Evolutionary conservation across 202 grass and related monocot genomes (phyloP), one percentile per base, ranked within the genome.

Genomic region (Dendrocalamus latiflorus): DNA sequence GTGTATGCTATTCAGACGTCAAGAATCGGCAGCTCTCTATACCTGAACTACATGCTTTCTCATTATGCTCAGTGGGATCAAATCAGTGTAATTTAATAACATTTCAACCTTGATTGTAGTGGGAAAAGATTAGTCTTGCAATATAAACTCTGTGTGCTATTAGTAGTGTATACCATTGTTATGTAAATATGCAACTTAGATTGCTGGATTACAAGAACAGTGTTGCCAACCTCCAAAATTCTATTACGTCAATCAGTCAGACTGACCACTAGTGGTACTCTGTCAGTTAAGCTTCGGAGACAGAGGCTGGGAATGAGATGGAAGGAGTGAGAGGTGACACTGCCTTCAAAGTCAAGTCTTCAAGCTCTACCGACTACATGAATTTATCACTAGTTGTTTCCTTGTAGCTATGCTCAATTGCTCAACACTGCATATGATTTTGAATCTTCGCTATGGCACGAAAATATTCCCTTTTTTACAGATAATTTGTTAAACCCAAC

Each of bases 191-290:
- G 41, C 49, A 84, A 66, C 21, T 60, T 51, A 41, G 33, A 17
- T 60, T 78, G 30, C 72, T 85, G 42, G 16, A 28, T 36, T 84
- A 59, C 26, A 76, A 76, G 70, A 68, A 68, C 56, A 68, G 43
- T 34, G 2, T 63, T 69, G 39, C 50, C 39, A 77, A 14, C 41
- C 50, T 66, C 74, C 41, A 44, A 34, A 20, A 76, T 76, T 41
- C 41, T 77, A 48, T 51, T 50, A 38, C 26, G 58, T 67, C 13
- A 25, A 60, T 70, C 49, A n/a, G 7, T 70, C 41, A 77, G 30
- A 50, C 30, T 61, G 20, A 70, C 74, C 28, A 61, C 68, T 26
- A 70, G 26, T 25, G 26, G 28, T 39, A 39, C 28, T 6, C 5
- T 70, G 9, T 47, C 30, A 49, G 6, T 76, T 55, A 38, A 70